Percentiles rank a stretch among this genome's conserved stretches.
Evolutionary conservation across 2,329 filamentous ascomycete species (phyloP).

Genomic region (Aspergillus brasiliensis): DNA sequence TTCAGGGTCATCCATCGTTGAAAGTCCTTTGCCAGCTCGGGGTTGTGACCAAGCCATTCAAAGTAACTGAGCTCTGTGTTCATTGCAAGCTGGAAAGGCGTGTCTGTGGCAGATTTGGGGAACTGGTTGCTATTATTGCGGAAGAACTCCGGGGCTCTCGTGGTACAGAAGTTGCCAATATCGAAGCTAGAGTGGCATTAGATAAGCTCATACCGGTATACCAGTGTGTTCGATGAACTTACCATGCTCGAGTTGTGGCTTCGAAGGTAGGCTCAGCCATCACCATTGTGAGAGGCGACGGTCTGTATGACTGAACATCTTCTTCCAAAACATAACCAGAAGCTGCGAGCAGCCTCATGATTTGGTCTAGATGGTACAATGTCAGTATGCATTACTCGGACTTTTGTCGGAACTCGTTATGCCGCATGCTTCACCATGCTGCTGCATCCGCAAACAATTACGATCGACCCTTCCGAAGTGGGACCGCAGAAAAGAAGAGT

Average conservation of each 20-base stretch:
- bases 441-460: too few relatives aligned
- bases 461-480: neutral
- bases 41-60: conserved; percentile 19
- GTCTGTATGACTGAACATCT: conserved; percentile 22
- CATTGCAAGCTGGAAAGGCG: conserved; percentile 21
- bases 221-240: neutral
- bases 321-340: conserved; percentile 19
- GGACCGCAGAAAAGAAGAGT: neutral
- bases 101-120: conserved; percentile 13
- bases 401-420: neutral
- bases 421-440: neutral
- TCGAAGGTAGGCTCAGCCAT: conserved; percentile 23
- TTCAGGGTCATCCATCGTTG: conserved; percentile 21
- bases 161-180: conserved; percentile 14
- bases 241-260: conserved; percentile 21
- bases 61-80: conserved; percentile 20
- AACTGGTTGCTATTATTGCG: conserved; percentile 17
- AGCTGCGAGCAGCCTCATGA: conserved; percentile 20
- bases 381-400: neutral
- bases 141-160: conserved; percentile 22
- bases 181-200: conserved; percentile 11
- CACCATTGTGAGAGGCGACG: conserved; percentile 20
- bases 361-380: conserved; percentile 12
- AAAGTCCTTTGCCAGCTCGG: conserved; percentile 16
- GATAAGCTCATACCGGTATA: neutral